phyloP scores from a whole-genome alignment of 2,329 filamentous ascomycete species.

The Arthrobotrys megalospora region DNA sequence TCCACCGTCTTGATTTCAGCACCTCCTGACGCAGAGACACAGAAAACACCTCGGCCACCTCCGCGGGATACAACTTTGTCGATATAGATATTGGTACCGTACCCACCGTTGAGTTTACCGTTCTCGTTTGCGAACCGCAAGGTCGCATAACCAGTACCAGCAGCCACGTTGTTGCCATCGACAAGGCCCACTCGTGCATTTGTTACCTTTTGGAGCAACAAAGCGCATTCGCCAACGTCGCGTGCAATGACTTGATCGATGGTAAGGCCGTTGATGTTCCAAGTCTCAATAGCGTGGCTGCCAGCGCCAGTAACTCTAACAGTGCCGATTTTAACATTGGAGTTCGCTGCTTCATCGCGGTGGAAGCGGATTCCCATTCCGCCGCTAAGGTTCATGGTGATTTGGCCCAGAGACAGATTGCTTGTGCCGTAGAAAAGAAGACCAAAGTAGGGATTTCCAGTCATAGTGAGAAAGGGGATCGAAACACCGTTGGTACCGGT shows the following conservation, averaged over 20 bases:
- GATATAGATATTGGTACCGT: slow-evolving; percentile 72
- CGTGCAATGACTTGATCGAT: slow-evolving; percentile 72
- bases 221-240: slow-evolving; percentile 73
- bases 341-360: slow-evolving; percentile 72
- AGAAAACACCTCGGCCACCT: slow-evolving; percentile 74
- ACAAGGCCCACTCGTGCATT: slow-evolving; percentile 73
- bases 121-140: slow-evolving; percentile 73
- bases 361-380: slow-evolving; percentile 75
- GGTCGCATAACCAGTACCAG: slow-evolving; percentile 73
- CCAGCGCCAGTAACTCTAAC: slow-evolving; percentile 72
- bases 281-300: slow-evolving; percentile 74
- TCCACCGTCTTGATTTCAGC: slow-evolving; percentile 71
- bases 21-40: slow-evolving; percentile 73
- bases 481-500: slow-evolving; percentile 70
- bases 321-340: slow-evolving; percentile 72
- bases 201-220: slow-evolving; percentile 72
- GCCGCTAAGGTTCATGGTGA: slow-evolving; percentile 73
- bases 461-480: slow-evolving; percentile 74
- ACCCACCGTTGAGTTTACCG: slow-evolving; percentile 70
- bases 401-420: slow-evolving; percentile 71
- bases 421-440: slow-evolving; percentile 72
- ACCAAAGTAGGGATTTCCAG: slow-evolving; percentile 74
- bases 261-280: slow-evolving; percentile 73
- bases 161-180: slow-evolving; percentile 73
- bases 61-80: slow-evolving; percentile 73